phyloP scores from a whole-genome alignment of 306 rosid species.

The Astragalus glycyphyllos region DNA sequence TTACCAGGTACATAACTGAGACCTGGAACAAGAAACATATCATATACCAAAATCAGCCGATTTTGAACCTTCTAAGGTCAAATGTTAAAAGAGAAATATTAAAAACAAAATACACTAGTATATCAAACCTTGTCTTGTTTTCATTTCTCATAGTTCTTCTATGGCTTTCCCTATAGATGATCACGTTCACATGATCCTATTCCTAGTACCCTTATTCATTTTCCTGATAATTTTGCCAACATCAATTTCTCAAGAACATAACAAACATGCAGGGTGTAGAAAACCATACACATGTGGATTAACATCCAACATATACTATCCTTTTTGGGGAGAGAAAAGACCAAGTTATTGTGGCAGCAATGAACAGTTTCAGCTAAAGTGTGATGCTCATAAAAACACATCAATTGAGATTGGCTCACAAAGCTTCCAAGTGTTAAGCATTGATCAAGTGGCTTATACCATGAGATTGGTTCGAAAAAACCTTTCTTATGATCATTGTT shows the following conservation, averaged over 20 bases:
- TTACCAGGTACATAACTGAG: background rate
- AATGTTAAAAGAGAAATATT: slow-evolving; percentile 6
- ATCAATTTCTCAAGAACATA: slow-evolving; percentile 27
- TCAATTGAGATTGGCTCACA: slow-evolving; percentile 39
- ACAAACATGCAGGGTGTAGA: slow-evolving; percentile 21
- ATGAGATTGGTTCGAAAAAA: slow-evolving; percentile 37
- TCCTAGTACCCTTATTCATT: slow-evolving; percentile 4
- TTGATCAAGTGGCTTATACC: slow-evolving; percentile 23
- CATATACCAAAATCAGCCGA: background rate
- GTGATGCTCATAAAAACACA: slow-evolving; percentile 32
- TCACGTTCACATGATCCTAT: background rate
- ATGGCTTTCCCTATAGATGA: slow-evolving; percentile 36
- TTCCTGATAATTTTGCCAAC: background rate
- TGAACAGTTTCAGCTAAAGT: slow-evolving; percentile 13
- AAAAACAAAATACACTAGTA: background rate
- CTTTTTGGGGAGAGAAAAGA: slow-evolving; percentile 50
- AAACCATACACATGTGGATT: slow-evolving; percentile 56
- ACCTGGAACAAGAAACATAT: too few relatives aligned
- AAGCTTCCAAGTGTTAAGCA: slow-evolving; percentile 31
- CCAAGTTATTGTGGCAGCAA: slow-evolving; percentile 41
- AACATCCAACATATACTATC: slow-evolving; percentile 42
- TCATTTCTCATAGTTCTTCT: slow-evolving; percentile 31
- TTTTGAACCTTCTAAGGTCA: slow-evolving; percentile 41
- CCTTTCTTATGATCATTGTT: slow-evolving; percentile 40
- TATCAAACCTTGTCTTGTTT: background rate